A percentile compares a stretch with the other conserved stretches of the same genome.
phyloP scores from a whole-genome alignment of 495 filamentous ascomycete species.

The Neurospora sp. region DNA sequence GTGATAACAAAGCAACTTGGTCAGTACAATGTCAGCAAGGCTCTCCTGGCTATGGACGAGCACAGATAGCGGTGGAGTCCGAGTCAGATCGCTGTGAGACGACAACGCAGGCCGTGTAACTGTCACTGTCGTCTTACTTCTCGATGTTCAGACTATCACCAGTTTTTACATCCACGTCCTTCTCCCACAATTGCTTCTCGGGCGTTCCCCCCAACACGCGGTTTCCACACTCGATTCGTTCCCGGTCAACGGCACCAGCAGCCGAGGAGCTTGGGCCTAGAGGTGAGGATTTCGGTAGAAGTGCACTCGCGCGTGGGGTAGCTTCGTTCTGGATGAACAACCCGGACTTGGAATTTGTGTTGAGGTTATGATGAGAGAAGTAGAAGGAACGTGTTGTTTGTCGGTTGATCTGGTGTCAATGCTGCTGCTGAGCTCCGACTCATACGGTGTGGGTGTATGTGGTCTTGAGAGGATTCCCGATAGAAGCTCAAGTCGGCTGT shows the following conservation, averaged over 20 bases:
- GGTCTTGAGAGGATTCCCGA: conserved; percentile 16
- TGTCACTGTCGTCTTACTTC: background rate
- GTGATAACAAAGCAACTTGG: background rate
- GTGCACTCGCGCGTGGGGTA: background rate
- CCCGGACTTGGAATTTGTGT: background rate
- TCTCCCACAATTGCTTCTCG: background rate
- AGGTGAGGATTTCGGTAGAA: background rate
- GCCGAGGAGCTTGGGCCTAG: background rate
- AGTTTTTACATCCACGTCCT: background rate
- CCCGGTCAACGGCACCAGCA: background rate
- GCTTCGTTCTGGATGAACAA: background rate
- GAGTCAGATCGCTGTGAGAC: background rate
- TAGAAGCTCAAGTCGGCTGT: conserved; percentile 12
- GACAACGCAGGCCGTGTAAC: background rate
- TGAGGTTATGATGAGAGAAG: background rate
- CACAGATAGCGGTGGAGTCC: background rate
- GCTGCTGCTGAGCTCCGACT: conserved; percentile 10
- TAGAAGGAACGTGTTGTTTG: background rate
- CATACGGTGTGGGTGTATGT: conserved; percentile 9
- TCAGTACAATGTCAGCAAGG: background rate
- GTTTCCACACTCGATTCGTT: background rate
- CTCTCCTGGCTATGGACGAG: background rate
- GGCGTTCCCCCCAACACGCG: background rate
- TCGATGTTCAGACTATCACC: background rate
- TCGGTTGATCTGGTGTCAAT: conserved; percentile 1